Conservation (phyloP, 2,329 filamentous ascomycete species). For the Didymella segeticola region DNA sequence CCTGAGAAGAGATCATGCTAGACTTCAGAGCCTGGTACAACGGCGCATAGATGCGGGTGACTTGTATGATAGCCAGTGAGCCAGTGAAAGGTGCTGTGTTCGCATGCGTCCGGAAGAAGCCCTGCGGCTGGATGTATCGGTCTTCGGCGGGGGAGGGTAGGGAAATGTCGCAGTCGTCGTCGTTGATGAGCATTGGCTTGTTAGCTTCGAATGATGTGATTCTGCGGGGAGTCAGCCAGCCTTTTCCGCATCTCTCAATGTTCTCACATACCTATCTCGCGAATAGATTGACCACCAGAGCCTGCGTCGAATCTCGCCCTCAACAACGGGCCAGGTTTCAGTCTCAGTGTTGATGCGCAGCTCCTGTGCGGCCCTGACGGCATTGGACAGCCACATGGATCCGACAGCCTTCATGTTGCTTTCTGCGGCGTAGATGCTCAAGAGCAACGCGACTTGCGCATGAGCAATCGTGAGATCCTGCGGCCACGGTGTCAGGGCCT, state of each 20-base stretch:
- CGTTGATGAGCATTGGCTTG: conserved; percentile 81
- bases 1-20: conserved; percentile 66
- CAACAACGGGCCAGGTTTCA: conserved; percentile 74
- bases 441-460: conserved; percentile 73
- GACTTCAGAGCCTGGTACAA: conserved; percentile 74
- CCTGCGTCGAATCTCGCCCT: conserved; percentile 83
- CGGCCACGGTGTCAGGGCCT: conserved; percentile 79
- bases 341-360: conserved; percentile 80
- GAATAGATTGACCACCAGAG: conserved; percentile 96
- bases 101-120: conserved; percentile 49
- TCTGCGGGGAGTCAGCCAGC: conserved; percentile 46
- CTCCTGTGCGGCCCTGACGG: conserved; percentile 82
- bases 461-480: conserved; percentile 79
- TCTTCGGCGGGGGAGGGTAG: conserved; percentile 84
- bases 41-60: conserved; percentile 78
- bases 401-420: conserved; percentile 85
- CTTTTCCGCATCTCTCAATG: background rate
- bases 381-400: conserved; percentile 83
- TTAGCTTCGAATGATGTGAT: conserved; percentile 81
- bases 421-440: conserved; percentile 82
- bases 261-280: conserved; percentile 71
- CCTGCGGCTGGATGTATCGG: conserved; percentile 68
- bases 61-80: conserved; percentile 79
- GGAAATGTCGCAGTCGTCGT: conserved; percentile 84
- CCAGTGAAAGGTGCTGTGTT: conserved; percentile 64